A percentile compares a stretch with the other conserved stretches of the same genome.
Conservation (phyloP, 306 rosid species). For the Chamaecrista fasciculata region DNA sequence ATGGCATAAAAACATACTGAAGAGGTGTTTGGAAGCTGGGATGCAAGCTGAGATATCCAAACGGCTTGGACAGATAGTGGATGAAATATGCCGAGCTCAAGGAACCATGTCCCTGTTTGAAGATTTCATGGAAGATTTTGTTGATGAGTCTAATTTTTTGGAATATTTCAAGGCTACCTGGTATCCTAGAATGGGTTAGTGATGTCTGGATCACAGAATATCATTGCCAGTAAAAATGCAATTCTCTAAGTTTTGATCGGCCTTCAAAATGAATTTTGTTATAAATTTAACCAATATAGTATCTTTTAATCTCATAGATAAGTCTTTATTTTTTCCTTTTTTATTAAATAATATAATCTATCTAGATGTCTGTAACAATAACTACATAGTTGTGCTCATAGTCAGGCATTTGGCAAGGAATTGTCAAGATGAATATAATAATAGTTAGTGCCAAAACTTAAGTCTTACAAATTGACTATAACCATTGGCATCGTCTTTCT, state of each 20-base stretch:
- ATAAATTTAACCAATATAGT: not conserved
- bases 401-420: not conserved
- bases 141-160: conserved; percentile 66
- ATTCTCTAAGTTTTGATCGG: not conserved
- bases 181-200: conserved; percentile 82
- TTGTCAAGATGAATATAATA: not conserved
- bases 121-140: conserved; percentile 66
- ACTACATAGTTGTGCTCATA: not conserved
- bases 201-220: conserved; percentile 24
- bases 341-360: not conserved
- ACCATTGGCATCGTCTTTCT: not conserved
- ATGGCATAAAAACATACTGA: conserved; percentile 79
- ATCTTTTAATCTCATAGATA: not conserved
- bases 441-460: not conserved
- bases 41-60: conserved; percentile 65
- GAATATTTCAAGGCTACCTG: conserved; percentile 88
- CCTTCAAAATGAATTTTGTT: not conserved
- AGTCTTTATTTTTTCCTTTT: no score
- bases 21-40: conserved; percentile 49
- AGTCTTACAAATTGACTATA: not conserved
- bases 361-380: not conserved
- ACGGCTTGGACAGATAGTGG: conserved; percentile 59
- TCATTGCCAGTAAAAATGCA: not conserved
- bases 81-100: conserved; percentile 50
- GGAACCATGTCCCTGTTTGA: conserved; percentile 58